Base-by-base conservation (phyloP, 129 eudicot species). In the Mikania micrantha region DNA sequence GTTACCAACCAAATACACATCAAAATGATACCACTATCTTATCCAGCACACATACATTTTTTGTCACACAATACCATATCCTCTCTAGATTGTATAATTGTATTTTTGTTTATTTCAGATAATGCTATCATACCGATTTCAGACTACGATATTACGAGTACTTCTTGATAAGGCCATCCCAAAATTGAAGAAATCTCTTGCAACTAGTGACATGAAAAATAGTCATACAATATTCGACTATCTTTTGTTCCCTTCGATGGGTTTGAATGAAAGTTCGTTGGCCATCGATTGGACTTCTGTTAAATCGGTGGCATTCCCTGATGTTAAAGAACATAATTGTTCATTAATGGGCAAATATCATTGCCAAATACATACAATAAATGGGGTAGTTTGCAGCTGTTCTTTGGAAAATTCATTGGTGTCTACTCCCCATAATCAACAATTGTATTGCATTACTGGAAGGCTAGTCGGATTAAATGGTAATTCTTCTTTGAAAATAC, bases 401-500 rank as follows among this genome's bases (percentile, higher is more conserved):
- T 64, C 54, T 48, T 9, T 93, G 61, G 85, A 93, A 62, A 88
- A 86, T 58, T 79, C 85, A 40, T 73, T 93, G 73, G 90, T 86
- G 9, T 72, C 48, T 39, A 93, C 98, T 0, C 98, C 98, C 19
- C 96, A 93, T 69, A 93, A 86, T 63, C 78, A 68, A 21, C 56
- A 32, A 40, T 21, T 88, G 25, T 93, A 93, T 71, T 88, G 87
- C 75, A 74, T 85, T 22, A 53, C 76, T 1, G 66, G 74, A 10
- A 72, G 73, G 39, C 72, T 88, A 63, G 29, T 60, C 21, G 83
- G 74, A 40, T 10, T 86, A 60, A 69, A 86, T 77, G 82, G 86
- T 1, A 84, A 79, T 63, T 78, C 95, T 0, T 25, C 53, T 35
- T 47, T 93, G 63, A 45, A 60, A 31, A 10, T 67, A 10, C 74